Base-by-base conservation (phyloP, 148 eudicot species). In the Limonium bicolor region DNA sequence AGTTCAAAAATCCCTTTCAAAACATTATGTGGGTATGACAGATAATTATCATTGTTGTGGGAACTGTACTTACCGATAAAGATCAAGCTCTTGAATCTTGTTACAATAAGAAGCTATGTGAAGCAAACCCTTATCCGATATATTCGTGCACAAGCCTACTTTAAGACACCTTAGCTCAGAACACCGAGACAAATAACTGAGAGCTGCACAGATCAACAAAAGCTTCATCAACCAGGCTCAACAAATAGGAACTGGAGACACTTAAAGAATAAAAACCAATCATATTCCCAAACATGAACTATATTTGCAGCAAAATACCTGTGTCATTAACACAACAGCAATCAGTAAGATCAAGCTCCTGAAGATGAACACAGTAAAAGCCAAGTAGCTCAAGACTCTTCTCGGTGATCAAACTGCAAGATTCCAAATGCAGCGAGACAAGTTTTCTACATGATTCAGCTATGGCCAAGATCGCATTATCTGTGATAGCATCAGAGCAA, bases 291-390 rank as follows among this genome's bases (percentile, higher is more conserved):
- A n/a, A n/a, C n/a, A n/a, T n/a, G n/a, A n/a, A n/a, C n/a, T n/a
- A n/a, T n/a, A n/a, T n/a, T n/a, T n/a, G n/a, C n/a, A n/a, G n/a
- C n/a, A n/a, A n/a, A n/a, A n/a, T n/a, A 78, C 94, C 87, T 44
- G 44, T 57, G 49, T 83, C 81, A 51, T 71, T 68, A 17, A 84
- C 55, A 17, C 85, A 79, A 54, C 48, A 38, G 62, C 94, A 84
- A 59, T 79, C 88, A 3, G 88, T 84, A 27, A 84, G 69, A 64
- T 84, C 94, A 40, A 84, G 71, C 62, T 76, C 94, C 77, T 76
- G 57, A 19, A 84, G 81, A 22, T 57, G 53, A 44, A 17, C 28
- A 40, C 74, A 84, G 11, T 20, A 53, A 11, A 73, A 68, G 35
- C 85, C 74, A 16, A 84, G 81, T 43, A 26, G 21, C 19, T 62